These are phyloP conservation scores for Infundibulicybe gibba DNA, from an alignment of 768 basidiomycete species.

Conservation along the genomic window DNA sequence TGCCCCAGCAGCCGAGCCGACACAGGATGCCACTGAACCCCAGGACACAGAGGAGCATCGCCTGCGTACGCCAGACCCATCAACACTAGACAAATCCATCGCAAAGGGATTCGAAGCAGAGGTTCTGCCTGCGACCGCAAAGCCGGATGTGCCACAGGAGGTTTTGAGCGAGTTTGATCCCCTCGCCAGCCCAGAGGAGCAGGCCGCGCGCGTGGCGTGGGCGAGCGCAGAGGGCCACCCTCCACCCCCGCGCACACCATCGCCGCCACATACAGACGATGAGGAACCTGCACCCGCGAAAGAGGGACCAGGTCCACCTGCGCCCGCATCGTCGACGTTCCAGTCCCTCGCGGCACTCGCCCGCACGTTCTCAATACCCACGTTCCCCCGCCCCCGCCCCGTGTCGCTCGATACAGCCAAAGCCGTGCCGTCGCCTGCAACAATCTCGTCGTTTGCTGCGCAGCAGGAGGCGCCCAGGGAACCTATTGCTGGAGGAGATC, in stretches of 20 bases:
- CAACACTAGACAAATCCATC: slow-evolving; percentile 35
- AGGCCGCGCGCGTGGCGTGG: slow-evolving; percentile 65
- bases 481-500: slow-evolving; percentile 13
- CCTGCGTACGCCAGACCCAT: slow-evolving; percentile 38
- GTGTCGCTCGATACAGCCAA: slow-evolving; percentile 59
- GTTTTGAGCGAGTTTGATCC: slow-evolving; percentile 70
- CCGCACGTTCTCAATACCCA: slow-evolving; percentile 56
- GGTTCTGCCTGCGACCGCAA: slow-evolving; percentile 13
- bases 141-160: slow-evolving; percentile 28
- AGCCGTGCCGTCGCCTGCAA: slow-evolving; percentile 52
- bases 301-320: slow-evolving; percentile 22
- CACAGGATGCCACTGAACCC: slow-evolving; percentile 9
- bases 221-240: slow-evolving; percentile 58
- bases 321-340: slow-evolving; percentile 42
- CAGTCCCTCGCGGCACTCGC: slow-evolving; percentile 67
- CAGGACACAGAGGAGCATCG: slow-evolving; percentile 12
- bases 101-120: slow-evolving; percentile 31
- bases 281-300: slow-evolving; percentile 25
- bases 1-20: slow-evolving; percentile 8
- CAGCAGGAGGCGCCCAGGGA: slow-evolving; percentile 35
- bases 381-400: slow-evolving; percentile 47
- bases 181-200: slow-evolving; percentile 51
- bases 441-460: slow-evolving; percentile 48
- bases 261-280: slow-evolving; percentile 18
- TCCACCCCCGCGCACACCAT: slow-evolving; percentile 38